Evolutionary conservation across 371 early-diverging fungal species (phyloP), one percentile per base, ranked within the genome.

Genomic region (Apophysomyces sp.): DNA sequence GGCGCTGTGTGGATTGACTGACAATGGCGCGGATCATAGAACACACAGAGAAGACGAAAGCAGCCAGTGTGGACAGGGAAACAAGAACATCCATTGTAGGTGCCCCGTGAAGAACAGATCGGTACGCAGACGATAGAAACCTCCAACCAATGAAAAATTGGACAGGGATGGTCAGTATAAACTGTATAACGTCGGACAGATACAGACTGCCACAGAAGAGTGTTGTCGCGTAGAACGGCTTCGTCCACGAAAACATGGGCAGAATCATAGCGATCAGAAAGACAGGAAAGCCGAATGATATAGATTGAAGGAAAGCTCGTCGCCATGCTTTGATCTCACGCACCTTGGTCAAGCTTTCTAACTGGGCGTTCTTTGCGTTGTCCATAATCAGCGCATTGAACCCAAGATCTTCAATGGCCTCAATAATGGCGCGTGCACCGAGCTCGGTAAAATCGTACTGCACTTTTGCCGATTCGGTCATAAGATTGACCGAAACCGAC

Each of bases 41-140:
- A 16, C 86, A 58, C 29, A 90, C 64, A 1, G 89, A 80, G 68
- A 94, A 96, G 13, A 82, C 60, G 63, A 90, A 98, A 0, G 98
- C 91, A 16, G 91, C 78, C 32, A 91, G 63, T 0, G 98, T 97
- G 15, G 97, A 95, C 2, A 96, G 67, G 0, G 90, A 82, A 12
- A 98, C 86, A 28, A 98, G 76, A n/a, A 96, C 95, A 72, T 98
- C 98, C 98, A 98, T 98, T 27, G 94, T 98, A 52, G 95, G 92
- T 31, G 85, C 84, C 4, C 89, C 84, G 60, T 96, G 95, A 26
- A 69, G 66, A 4, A 95, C 59, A 0, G 96, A 90, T 68, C 90
- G 90, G 72, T 81, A 91, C 2, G 96, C 88, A 18, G 90, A 79
- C 27, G 57, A 61, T 70, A 95, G 90, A 77, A 98, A 97, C 36